These are phyloP conservation scores for Fusarium humuli DNA, from an alignment of 2,329 filamentous ascomycete genomes.

Conservation along the genomic window DNA sequence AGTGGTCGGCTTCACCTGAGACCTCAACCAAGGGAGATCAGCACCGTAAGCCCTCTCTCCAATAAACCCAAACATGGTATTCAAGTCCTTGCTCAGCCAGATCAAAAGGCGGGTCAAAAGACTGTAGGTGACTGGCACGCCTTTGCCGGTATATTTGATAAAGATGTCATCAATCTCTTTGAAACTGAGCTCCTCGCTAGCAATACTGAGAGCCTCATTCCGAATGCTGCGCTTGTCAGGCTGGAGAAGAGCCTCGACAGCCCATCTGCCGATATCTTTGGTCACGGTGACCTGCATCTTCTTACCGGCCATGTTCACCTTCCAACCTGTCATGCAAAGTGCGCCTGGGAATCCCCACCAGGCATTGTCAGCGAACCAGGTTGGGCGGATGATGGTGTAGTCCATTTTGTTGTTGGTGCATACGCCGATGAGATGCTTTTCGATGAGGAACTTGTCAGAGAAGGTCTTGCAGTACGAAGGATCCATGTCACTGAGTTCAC, in stretches of 20 bases:
- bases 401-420: conserved; percentile 35
- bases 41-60: conserved; percentile 39
- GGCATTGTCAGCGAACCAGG: conserved; percentile 46
- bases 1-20: conserved; percentile 37
- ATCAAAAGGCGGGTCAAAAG: conserved; percentile 36
- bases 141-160: conserved; percentile 33
- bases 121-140: conserved; percentile 39
- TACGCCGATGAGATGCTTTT: conserved; percentile 64
- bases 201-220: conserved; percentile 42
- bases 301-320: conserved; percentile 44
- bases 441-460: conserved; percentile 68
- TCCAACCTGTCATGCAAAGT: conserved; percentile 46
- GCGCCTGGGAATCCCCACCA: conserved; percentile 43
- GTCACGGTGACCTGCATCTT: conserved; percentile 43
- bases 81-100: conserved; percentile 40
- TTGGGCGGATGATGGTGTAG: conserved; percentile 47
- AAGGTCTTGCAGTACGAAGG: conserved; percentile 46
- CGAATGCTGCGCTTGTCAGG: conserved; percentile 33
- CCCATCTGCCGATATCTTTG: conserved; percentile 46
- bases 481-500: conserved; percentile 60
- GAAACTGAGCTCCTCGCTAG: conserved; percentile 44
- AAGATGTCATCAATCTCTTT: conserved; percentile 38
- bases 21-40: conserved; percentile 34
- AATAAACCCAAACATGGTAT: conserved; percentile 42
- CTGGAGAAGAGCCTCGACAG: conserved; percentile 27